A percentile compares a stretch with the other conserved stretches of the same genome.
phyloP scores from a whole-genome alignment of 306 rosid species.

The Dicorynia guianensis region DNA sequence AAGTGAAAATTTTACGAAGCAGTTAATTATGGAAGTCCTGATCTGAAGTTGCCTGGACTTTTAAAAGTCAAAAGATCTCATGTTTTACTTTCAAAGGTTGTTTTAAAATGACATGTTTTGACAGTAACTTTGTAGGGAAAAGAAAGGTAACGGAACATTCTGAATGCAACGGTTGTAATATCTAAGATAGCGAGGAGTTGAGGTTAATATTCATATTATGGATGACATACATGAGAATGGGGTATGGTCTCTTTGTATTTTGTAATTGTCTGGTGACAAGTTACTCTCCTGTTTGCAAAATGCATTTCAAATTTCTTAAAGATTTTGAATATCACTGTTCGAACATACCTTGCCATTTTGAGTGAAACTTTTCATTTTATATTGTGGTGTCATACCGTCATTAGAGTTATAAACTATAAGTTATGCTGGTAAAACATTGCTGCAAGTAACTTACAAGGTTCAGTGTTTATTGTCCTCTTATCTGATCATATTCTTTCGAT shows the following conservation, averaged over 20 bases:
- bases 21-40: slow-evolving; percentile 1
- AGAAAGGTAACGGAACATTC: slow-evolving; percentile 7
- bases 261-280: slow-evolving; percentile 16
- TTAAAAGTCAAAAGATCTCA: slow-evolving; percentile 5
- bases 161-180: slow-evolving; percentile 19
- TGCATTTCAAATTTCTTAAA: not conserved
- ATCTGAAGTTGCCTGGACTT: slow-evolving; percentile 2
- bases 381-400: not conserved
- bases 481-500: too few relatives aligned
- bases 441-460: too few relatives aligned
- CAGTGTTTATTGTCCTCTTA: too few relatives aligned
- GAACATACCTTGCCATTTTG: not conserved
- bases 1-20: slow-evolving; percentile 8
- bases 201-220: not conserved
- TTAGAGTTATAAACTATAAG: not conserved
- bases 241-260: slow-evolving; percentile 10
- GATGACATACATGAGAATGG: not conserved
- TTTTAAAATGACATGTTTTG: slow-evolving; percentile 12
- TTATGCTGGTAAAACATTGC: not conserved
- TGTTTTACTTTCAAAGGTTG: not conserved
- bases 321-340: slow-evolving; percentile 33
- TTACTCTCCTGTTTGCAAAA: slow-evolving; percentile 11
- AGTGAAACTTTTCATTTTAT: not conserved
- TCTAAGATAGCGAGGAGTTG: not conserved
- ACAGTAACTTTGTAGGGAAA: slow-evolving; percentile 8